Base-by-base conservation (phyloP, 1,284 basidiomycete genomes). In the Wallemia hederae region DNA sequence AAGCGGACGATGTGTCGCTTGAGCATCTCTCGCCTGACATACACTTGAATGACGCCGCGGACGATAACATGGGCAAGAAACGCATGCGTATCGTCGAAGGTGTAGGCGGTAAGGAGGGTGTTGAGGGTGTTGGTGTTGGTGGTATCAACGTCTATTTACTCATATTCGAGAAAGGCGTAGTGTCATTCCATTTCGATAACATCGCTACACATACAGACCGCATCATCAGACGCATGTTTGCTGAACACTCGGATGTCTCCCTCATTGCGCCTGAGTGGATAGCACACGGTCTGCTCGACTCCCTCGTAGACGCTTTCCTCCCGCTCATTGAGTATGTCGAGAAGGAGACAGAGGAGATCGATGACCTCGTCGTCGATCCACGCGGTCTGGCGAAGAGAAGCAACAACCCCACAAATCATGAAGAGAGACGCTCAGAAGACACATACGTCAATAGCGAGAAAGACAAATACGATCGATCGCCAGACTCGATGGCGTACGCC, bases 271-370 rank as follows among this genome's bases (percentile, higher is more conserved):
- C 67, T 85, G 88, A 92, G 69, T 96, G 89, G 89, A 88, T 97
- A 64, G 87, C 88, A 0, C 89, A 97, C 69, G 86, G 83, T 19
- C 76, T 96, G 60, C 75, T 96, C 67, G 91, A 96, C 68, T 92
- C 89, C 1, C 81, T 96, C 59, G 88, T 96, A 28, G 91, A 97
- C 69, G 81, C 87, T 1, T 94, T 94, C 72, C 88, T 90, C 70
- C 90, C 91, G 1, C 76, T 89, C 61, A 74, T 92, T 59, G 77
- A 82, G 60, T 82, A 82, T 62, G 82, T 96, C 56, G 88, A 89
- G 67, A 76, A 76, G 59, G 89, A 94, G 67, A 81, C 88, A 0
- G 76, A 80, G 61, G 79, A 80, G 26, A 80, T 94, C 59, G 87
- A 92, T 65, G 75, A 77, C 17, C 70, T 85, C 33, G 79, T 88